A percentile compares a stretch with the other conserved stretches of the same genome.
Conservation (phyloP, 257 asterid species). For the Petrea volubilis region DNA sequence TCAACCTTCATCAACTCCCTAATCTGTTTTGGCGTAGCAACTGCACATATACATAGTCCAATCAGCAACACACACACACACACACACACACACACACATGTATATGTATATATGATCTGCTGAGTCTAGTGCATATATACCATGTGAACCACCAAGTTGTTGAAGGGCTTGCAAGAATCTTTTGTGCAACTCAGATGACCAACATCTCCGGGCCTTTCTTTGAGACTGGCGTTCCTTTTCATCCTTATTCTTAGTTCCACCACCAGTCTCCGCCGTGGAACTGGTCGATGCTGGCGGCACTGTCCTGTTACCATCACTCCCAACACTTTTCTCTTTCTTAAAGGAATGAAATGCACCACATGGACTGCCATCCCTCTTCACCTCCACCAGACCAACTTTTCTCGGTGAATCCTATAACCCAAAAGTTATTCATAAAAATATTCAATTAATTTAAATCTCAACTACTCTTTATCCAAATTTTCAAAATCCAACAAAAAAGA, state of each 20-base stretch:
- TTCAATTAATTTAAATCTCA: not conserved
- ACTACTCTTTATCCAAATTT: constrained; percentile 11
- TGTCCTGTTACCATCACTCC: not conserved
- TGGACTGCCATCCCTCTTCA: constrained; percentile 39
- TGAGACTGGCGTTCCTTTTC: constrained; percentile 42
- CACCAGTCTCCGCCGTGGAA: constrained; percentile 44
- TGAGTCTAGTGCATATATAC: constrained; percentile 21
- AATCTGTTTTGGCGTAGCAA: constrained; percentile 70
- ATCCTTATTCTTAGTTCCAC: constrained; percentile 41
- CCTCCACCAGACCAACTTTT: constrained; percentile 40
- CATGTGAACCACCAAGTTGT: constrained; percentile 70
- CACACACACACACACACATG: not conserved
- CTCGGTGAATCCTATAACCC: constrained; percentile 36
- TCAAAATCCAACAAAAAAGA: constrained; percentile 9
- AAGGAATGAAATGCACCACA: constrained; percentile 62
- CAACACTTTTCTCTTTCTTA: constrained; percentile 36
- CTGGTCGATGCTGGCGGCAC: constrained; percentile 35
- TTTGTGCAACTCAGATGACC: constrained; percentile 67
- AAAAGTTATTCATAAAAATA: not conserved
- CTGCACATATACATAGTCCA: constrained; percentile 31
- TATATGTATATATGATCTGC: not conserved
- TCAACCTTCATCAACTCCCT: constrained; percentile 73
- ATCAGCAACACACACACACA: not conserved
- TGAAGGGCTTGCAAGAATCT: constrained; percentile 66
- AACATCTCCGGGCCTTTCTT: constrained; percentile 62